Conservation (phyloP, 805 yeast species). For the Candida vartiovaarae region DNA sequence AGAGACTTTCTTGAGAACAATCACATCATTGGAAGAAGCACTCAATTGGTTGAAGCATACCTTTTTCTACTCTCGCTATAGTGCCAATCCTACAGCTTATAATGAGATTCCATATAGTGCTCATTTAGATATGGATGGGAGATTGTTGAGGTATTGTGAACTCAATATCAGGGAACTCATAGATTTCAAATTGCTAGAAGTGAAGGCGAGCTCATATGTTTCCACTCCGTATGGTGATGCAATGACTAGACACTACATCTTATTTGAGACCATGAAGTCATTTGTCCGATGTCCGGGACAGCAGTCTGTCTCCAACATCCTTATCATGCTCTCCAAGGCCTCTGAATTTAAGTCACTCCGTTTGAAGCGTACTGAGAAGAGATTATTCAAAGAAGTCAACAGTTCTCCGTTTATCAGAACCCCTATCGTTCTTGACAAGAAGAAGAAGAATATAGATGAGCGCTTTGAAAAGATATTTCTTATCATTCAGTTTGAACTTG, state of each 20-base stretch:
- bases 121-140: constrained; percentile 22
- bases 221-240: constrained; percentile 39
- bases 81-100: constrained; percentile 34
- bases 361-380: constrained; percentile 38
- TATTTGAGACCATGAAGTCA: constrained; percentile 35
- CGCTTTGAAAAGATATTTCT: constrained; percentile 33
- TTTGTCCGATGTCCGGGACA: constrained; percentile 21
- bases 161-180: constrained; percentile 27
- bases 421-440: constrained; percentile 28
- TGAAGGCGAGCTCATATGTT: constrained; percentile 10
- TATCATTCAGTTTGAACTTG: constrained; percentile 42
- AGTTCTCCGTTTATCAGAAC: constrained; percentile 30
- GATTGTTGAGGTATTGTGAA: constrained; percentile 29
- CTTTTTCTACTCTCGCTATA: constrained; percentile 40
- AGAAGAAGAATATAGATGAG: constrained; percentile 18
- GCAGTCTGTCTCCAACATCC: constrained; percentile 19
- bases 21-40: constrained; percentile 31
- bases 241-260: constrained; percentile 42
- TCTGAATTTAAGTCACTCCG: constrained; percentile 35
- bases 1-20: constrained; percentile 36
- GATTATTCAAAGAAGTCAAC: constrained; percentile 37
- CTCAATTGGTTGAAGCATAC: constrained; percentile 42
- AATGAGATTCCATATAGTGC: constrained; percentile 22
- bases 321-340: constrained; percentile 27
- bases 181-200: constrained; percentile 25